Evolutionary conservation across 2,329 filamentous ascomycete genomes (phyloP).

Genomic region (Arthrobotrys musiformis): DNA sequence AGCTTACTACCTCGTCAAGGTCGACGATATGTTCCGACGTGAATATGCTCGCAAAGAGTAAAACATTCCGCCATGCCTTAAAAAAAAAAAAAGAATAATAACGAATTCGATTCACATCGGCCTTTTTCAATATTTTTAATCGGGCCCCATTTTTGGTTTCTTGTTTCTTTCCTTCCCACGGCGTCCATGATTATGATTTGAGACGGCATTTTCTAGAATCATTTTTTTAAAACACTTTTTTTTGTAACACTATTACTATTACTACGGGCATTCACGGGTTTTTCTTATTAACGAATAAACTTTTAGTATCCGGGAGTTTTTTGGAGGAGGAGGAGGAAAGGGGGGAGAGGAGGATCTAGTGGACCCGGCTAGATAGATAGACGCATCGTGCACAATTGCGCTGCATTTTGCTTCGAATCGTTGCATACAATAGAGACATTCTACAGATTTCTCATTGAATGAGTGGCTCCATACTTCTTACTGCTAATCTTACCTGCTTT

Average conservation of each 20-base stretch:
- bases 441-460: not conserved
- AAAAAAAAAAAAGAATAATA: slow-evolving; percentile 4
- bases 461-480: not conserved
- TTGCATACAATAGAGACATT: slow-evolving; percentile 24
- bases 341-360: not conserved
- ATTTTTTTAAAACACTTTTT: slow-evolving; percentile 1
- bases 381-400: slow-evolving; percentile 9
- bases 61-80: slow-evolving; percentile 37
- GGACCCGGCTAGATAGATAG: slow-evolving; percentile 24
- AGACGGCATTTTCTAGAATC: slow-evolving; percentile 31
- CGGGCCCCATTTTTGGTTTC: not conserved
- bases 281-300: slow-evolving; percentile 7
- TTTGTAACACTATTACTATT: slow-evolving; percentile 44
- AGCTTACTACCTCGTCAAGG: slow-evolving; percentile 81
- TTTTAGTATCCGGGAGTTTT: slow-evolving; percentile 19
- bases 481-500: too few species aligned
- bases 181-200: slow-evolving; percentile 43
- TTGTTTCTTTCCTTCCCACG: slow-evolving; percentile 23
- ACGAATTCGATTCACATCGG: not conserved
- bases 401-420: not conserved
- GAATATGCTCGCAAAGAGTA: slow-evolving; percentile 80
- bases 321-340: not conserved
- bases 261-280: slow-evolving; percentile 39
- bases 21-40: slow-evolving; percentile 88
- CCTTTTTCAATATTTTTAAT: slow-evolving; percentile 10